These are phyloP conservation scores for Trichosporon ovoides DNA, from an alignment of 1,284 basidiomycete species.

Conservation along the genomic window DNA sequence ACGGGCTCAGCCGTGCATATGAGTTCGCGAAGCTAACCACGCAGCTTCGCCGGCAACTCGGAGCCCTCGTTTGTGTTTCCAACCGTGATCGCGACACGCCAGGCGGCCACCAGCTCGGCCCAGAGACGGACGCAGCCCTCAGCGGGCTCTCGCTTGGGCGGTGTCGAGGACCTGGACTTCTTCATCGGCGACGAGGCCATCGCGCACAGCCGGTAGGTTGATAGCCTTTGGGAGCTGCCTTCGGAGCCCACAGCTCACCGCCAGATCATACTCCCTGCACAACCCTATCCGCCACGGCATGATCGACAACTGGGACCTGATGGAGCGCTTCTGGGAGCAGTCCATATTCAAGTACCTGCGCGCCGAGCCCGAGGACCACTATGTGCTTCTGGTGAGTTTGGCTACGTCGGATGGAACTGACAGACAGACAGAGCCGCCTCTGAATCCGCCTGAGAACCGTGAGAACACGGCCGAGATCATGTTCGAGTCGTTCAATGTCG, in stretches of 20 bases:
- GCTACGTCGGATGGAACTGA: background rate
- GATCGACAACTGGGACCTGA: slow-evolving; percentile 99
- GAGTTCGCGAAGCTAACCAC: slow-evolving; percentile 11
- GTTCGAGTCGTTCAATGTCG: slow-evolving; percentile 99
- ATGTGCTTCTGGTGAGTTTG: slow-evolving; percentile 81
- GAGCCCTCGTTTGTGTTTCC: slow-evolving; percentile 98
- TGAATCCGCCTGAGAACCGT: slow-evolving; percentile 97
- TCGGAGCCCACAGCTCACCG: slow-evolving; percentile 22
- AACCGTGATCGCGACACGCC: slow-evolving; percentile 85
- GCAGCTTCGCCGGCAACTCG: slow-evolving; percentile 94
- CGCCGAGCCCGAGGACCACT: slow-evolving; percentile 98
- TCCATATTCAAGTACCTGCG: slow-evolving; percentile 99
- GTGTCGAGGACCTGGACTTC: slow-evolving; percentile 98
- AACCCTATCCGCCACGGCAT: slow-evolving; percentile 97
- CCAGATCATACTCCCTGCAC: slow-evolving; percentile 80
- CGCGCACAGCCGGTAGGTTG: slow-evolving; percentile 70
- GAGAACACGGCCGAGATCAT: slow-evolving; percentile 99
- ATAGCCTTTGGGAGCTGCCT: background rate
- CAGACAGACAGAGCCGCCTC: slow-evolving; percentile 86
- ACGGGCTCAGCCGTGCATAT: background rate
- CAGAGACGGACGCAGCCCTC: slow-evolving; percentile 48
- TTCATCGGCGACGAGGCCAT: slow-evolving; percentile 98
- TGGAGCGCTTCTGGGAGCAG: slow-evolving; percentile 99
- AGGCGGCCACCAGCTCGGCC: slow-evolving; percentile 52
- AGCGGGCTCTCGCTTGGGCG: slow-evolving; percentile 91